Evolutionary conservation across 2,329 filamentous ascomycete species (phyloP), one percentile per base, ranked within the genome.

Genomic region (Ophiostoma ips): DNA sequence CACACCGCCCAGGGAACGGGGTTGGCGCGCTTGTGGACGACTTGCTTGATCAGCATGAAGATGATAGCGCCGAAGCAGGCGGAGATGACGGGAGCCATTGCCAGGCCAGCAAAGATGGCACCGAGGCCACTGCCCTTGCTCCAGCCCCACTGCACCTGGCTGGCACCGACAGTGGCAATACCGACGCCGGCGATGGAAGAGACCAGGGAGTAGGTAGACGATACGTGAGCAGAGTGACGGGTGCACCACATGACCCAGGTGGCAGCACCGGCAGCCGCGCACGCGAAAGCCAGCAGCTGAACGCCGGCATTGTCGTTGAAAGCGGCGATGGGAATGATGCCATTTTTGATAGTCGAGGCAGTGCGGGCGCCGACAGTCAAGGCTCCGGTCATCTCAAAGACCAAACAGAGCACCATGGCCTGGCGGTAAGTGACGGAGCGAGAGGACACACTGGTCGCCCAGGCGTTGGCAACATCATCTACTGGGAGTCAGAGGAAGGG

Each of bases 391-490:
- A 84, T 70, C 63, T 86, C 82, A 64, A 84, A 84, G 55, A 84
- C 64, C 44, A 76, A 73, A 45, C 79, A 76, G 45, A 83, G 67
- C 33, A 81, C 58, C 78, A 83, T 83, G 55, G 79, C 83, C 66
- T 82, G 78, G 57, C 76, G 66, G 67, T 86, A 84, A 2, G 79
- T 71, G 60, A 87, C 72, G 56, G 84, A 88, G 49, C 84, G 70
- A n/a, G 84, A 88, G 18, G 84, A 88, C 52, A 89, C 84, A 59
- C 77, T 83, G 58, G 85, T 89, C 8, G 84, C 84, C 81, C 83
- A 89, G 47, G 84, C 71, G 67, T 90, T 90, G 61, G 85, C 84
- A 51, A 90, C 84, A 83, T 89, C 85, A 66, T 88, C 79, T 83
- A 52, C 48, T 46, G 16, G 16, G 33, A 31, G 15, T n/a, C 15